Evolutionary conservation across 1,139 yeast genomes (phyloP), one percentile per base, ranked within the genome.

Genomic region (Taphrina deformans): DNA sequence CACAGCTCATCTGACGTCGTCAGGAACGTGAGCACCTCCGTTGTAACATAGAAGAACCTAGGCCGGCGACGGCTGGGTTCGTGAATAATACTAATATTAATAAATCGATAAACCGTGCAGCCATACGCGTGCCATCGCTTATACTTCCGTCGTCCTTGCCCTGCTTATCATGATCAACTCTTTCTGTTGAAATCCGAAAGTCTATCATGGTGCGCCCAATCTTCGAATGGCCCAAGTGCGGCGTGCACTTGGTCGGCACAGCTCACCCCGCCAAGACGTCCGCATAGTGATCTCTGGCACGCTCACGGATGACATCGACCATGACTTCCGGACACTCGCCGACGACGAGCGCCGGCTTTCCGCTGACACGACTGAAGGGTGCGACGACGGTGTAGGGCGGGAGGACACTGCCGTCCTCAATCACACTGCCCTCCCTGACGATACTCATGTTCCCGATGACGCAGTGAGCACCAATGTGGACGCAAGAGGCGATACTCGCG

Each of bases 401-500:
- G 1, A 88, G 72, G 3, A 74, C 75, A 0, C 86, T 77, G 21
- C 79, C 79, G 40, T 78, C 77, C 18, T 79, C 79, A 1, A 88
- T 77, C 10, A 83, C 72, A 45, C 85, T 86, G 70, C 89, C 84
- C 70, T 87, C 91, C 69, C 85, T 83, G 35, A 88, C 76, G n/a
- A 85, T 79, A 4, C 82, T 77, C 62, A 79, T 75, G 67, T 79
- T 77, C 9, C 82, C 72, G 3, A 88, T 76, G 9, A 77, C 69
- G 33, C 87, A 88, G 62, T 88, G 74, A 67, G 78, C 80, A 0
- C 92, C 93, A 14, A 88, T 79, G 53, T 76, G 78, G 1, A 82
- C 83, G 74, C 81, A 79, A 23, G 77, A 75, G 6, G 81, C 82
- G 21, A 79, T 73, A 21, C 72, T 62, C 1, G 79, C 79, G 3